Evolutionary conservation across 352 stramenopile genomes (phyloP).

Genomic region (Labyrinthula sp.): DNA sequence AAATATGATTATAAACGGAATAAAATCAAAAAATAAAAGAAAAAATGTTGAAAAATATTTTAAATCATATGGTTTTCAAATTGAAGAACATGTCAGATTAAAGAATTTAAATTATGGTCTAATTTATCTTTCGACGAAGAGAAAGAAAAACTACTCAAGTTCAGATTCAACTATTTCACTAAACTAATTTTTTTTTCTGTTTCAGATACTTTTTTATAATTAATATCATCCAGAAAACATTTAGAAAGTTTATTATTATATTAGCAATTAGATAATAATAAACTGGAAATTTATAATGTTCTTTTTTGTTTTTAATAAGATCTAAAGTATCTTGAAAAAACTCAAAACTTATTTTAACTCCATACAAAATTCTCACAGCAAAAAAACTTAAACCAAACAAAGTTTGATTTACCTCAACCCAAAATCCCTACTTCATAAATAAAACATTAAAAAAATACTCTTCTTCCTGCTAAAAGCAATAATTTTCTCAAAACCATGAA

Average conservation of each 20-base stretch:
- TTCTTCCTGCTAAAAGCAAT: constrained; percentile 6
- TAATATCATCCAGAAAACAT: constrained; percentile 17
- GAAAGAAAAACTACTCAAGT: neutral
- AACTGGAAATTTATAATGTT: constrained; percentile 12
- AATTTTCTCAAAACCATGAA: constrained; percentile 18
- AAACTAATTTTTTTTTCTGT: neutral
- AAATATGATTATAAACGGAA: too few species aligned
- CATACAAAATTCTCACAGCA: constrained; percentile 21
- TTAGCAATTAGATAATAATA: constrained; percentile 20
- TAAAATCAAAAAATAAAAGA: constrained; percentile 1
- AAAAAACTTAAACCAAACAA: constrained; percentile 20
- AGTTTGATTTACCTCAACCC: constrained; percentile 11
- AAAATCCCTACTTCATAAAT: too few species aligned
- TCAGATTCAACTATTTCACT: neutral
- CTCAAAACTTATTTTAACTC: constrained; percentile 7
- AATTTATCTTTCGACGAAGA: neutral
- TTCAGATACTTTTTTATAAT: constrained; percentile 11
- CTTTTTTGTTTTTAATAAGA: constrained; percentile 4
- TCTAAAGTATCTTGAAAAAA: constrained; percentile 13
- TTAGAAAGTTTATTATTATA: constrained; percentile 18
- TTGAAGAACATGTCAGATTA: neutral
- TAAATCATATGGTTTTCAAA: neutral
- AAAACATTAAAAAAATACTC: constrained; percentile 4
- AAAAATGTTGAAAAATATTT: constrained; percentile 1
- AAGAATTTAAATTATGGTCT: neutral